A percentile compares a stretch with the other conserved stretches of the same genome.
These are phyloP conservation scores for Chrysoporthe austroafricana DNA, from an alignment of 2,329 filamentous ascomycete species.

Conservation along the genomic window DNA sequence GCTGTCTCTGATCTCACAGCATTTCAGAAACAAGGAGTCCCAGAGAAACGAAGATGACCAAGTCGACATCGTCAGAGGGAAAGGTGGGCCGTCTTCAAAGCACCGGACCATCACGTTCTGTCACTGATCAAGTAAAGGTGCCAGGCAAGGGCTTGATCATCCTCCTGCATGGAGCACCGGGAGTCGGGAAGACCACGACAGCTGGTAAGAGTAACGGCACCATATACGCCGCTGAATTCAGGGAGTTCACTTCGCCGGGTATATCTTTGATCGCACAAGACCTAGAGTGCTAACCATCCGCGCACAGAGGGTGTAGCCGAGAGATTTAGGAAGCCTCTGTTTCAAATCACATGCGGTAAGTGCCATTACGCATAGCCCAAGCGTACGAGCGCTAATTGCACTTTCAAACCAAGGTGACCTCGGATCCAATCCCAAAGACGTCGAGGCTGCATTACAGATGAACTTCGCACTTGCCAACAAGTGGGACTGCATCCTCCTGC, in stretches of 20 bases:
- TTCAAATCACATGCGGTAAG: conserved; percentile 32
- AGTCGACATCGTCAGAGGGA: conserved; percentile 39
- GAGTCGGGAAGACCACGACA: conserved; percentile 41
- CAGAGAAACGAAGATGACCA: conserved; percentile 28
- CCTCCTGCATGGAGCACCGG: conserved; percentile 39
- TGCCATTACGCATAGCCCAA: background rate
- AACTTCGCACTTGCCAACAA: conserved; percentile 31
- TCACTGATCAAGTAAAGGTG: too few relatives aligned
- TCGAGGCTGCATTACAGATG: conserved; percentile 36
- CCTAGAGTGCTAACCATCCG: background rate
- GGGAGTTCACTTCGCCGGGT: too few relatives aligned
- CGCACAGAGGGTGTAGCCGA: conserved; percentile 32
- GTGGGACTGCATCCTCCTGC: conserved; percentile 32
- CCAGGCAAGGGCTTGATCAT: conserved; percentile 40
- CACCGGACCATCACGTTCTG: too few relatives aligned
- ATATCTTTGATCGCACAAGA: background rate
- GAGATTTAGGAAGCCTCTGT: conserved; percentile 29
- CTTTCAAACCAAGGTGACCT: conserved; percentile 33
- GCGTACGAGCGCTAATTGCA: background rate
- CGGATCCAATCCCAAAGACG: conserved; percentile 38
- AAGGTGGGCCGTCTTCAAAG: conserved; percentile 34
- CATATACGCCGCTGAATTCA: too few relatives aligned
- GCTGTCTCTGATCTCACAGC: conserved; percentile 37
- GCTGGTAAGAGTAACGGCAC: conserved; percentile 28
- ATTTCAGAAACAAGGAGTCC: conserved; percentile 37